A percentile compares a stretch with the other conserved stretches of the same genome.
phyloP scores from a whole-genome alignment of 768 basidiomycete genomes.

The Rhodotorula babjevae region DNA sequence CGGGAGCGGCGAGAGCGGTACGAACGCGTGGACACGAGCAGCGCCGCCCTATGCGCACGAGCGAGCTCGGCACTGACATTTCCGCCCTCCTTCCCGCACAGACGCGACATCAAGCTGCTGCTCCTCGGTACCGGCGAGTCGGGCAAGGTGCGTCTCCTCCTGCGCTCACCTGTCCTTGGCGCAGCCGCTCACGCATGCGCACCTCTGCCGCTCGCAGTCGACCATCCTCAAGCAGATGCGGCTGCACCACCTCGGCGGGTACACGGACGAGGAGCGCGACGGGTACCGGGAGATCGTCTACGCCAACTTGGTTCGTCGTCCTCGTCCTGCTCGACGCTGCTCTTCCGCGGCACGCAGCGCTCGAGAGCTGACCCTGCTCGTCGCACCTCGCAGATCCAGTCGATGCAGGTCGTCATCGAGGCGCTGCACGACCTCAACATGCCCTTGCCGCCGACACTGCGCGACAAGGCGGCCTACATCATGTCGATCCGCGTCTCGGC shows the following conservation, averaged over 20 bases:
- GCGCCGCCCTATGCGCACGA: too few species aligned
- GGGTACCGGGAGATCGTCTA: conserved; percentile 94
- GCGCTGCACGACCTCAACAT: conserved; percentile 72
- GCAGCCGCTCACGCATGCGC: too few species aligned
- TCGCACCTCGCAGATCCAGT: conserved; percentile 56
- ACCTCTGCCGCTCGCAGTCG: conserved; percentile 61
- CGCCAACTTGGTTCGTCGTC: conserved; percentile 64
- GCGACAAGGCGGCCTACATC: conserved; percentile 56
- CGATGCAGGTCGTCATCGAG: conserved; percentile 90
- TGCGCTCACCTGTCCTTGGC: too few species aligned
- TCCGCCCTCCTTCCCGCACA: too few species aligned
- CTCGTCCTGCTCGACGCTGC: too few species aligned
- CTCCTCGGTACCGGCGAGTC: conserved; percentile 43
- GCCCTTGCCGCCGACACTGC: conserved; percentile 67
- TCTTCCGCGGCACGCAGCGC: too few species aligned
- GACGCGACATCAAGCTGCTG: conserved; percentile 37
- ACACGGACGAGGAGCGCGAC: conserved; percentile 82
- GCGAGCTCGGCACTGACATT: too few species aligned
- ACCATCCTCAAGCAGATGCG: conserved; percentile 98
- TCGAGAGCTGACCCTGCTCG: too few species aligned
- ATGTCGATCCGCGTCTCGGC: conserved; percentile 40
- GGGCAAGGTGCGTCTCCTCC: conserved; percentile 30
- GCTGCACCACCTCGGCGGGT: conserved; percentile 73
- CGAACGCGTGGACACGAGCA: too few species aligned
- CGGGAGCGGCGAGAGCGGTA: too few species aligned